Conservation (phyloP, 345 rosid genomes). For the Ceriops tagal region DNA sequence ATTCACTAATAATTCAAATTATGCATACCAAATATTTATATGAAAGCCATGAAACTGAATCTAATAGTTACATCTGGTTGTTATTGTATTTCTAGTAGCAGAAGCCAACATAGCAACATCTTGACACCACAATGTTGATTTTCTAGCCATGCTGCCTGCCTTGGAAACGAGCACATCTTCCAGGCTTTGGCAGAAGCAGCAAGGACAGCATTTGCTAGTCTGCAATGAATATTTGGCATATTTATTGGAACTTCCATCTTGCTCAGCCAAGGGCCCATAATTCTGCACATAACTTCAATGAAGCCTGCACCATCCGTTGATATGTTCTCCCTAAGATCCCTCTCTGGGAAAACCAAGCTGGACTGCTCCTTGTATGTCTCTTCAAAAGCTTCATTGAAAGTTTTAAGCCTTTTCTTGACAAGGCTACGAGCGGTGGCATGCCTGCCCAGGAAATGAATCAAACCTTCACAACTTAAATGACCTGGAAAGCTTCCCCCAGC, state of each 20-base stretch:
- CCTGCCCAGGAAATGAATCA: slow-evolving; percentile 90
- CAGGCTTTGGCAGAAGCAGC: slow-evolving; percentile 68
- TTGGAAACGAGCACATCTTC: slow-evolving; percentile 80
- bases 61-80: no score
- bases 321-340: slow-evolving; percentile 85
- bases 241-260: slow-evolving; percentile 65
- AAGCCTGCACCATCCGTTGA: slow-evolving; percentile 71
- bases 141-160: slow-evolving; percentile 58
- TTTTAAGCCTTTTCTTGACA: slow-evolving; percentile 83
- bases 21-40: no score
- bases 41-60: no score
- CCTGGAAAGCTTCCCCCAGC: slow-evolving; percentile 87
- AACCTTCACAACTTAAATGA: slow-evolving; percentile 90
- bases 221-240: slow-evolving; percentile 82
- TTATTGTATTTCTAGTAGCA: no score
- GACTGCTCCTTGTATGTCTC: slow-evolving; percentile 75
- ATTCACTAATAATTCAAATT: no score
- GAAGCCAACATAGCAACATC: no score
- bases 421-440: slow-evolving; percentile 98
- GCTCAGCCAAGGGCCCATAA: slow-evolving; percentile 91
- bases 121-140: slow-evolving; percentile 30
- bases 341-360: slow-evolving; percentile 65
- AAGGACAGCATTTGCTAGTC: slow-evolving; percentile 67
- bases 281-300: slow-evolving; percentile 97
- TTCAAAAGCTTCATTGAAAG: slow-evolving; percentile 87